phyloP scores from a whole-genome alignment of 2,329 filamentous ascomycete genomes.

The Colletotrichum agaves region DNA sequence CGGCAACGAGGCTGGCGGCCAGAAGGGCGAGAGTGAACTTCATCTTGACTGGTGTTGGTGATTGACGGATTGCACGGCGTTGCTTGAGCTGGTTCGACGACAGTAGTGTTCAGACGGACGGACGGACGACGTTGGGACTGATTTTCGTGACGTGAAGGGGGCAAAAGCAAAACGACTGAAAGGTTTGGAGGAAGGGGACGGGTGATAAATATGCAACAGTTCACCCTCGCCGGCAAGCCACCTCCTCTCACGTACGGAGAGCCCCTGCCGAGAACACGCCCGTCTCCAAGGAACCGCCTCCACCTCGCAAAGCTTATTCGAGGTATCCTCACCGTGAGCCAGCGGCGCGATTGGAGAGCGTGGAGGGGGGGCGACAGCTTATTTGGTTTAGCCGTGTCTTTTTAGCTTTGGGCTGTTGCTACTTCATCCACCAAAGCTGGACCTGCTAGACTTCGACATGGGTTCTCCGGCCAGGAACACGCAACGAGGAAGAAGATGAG shows the following conservation, averaged over 20 bases:
- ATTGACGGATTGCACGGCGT: constrained; percentile 8
- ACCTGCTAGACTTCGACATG: neutral
- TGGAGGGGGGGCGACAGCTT: neutral
- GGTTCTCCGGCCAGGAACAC: constrained; percentile 27
- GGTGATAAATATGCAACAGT: constrained; percentile 26
- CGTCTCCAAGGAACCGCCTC: neutral
- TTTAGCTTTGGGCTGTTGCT: constrained; percentile 18
- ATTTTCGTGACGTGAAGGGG: neutral
- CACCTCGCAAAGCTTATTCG: constrained; percentile 30
- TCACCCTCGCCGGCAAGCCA: constrained; percentile 5
- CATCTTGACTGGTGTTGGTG: constrained; percentile 47
- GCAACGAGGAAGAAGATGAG: constrained; percentile 7
- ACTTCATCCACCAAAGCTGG: neutral
- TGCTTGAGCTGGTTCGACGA: neutral
- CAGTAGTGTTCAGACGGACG: neutral
- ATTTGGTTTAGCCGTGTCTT: constrained; percentile 10
- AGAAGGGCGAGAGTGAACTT: constrained; percentile 51
- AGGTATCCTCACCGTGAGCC: constrained; percentile 18
- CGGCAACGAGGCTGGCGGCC: constrained; percentile 50
- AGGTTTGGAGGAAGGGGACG: constrained; percentile 6
- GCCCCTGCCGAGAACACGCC: constrained; percentile 24
- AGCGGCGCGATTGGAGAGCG: constrained; percentile 4
- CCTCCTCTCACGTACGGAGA: neutral
- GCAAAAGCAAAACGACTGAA: fast-evolving
- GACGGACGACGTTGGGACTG: constrained; percentile 15